Conservation (phyloP, 2,329 filamentous ascomycete genomes). For the Diaporthe amygdali region DNA sequence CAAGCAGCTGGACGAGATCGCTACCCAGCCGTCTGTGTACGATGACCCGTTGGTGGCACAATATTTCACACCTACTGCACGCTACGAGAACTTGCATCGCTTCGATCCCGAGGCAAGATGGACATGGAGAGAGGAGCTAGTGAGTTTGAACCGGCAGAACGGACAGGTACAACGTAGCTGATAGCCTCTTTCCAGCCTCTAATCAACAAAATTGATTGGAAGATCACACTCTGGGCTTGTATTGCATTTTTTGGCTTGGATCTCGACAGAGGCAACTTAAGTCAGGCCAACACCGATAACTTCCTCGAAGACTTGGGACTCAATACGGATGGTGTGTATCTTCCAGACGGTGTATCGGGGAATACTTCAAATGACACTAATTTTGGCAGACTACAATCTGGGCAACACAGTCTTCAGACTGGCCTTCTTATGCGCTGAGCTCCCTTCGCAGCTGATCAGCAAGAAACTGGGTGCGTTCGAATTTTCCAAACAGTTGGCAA, state of each 20-base stretch:
- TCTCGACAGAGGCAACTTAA: constrained; percentile 52
- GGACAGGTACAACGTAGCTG: rapidly evolving
- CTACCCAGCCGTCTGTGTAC: constrained; percentile 26
- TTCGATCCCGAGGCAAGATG: constrained; percentile 43
- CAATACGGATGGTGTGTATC: constrained; percentile 36
- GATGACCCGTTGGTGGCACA: constrained; percentile 29
- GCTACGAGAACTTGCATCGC: constrained; percentile 41
- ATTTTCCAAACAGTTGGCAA: neutral
- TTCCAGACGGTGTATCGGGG: too few species aligned
- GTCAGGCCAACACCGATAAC: constrained; percentile 40
- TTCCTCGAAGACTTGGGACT: constrained; percentile 39
- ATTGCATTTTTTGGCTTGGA: constrained; percentile 60
- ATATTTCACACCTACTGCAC: constrained; percentile 27
- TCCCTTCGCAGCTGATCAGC: constrained; percentile 65
- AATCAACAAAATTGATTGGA: constrained; percentile 51
- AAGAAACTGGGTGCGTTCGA: constrained; percentile 48
- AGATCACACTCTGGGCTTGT: constrained; percentile 56
- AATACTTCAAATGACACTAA: neutral
- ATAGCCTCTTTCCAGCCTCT: constrained; percentile 12
- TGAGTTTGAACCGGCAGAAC: neutral
- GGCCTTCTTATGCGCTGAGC: constrained; percentile 60
- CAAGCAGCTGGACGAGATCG: constrained; percentile 8
- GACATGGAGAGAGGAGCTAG: constrained; percentile 42
- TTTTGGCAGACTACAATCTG: constrained; percentile 50
- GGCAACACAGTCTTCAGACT: constrained; percentile 61